A percentile compares a stretch with the other conserved stretches of the same genome.
These are phyloP conservation scores for Eucalyptus rudis DNA, from an alignment of 345 rosid genomes.

Conservation along the genomic window DNA sequence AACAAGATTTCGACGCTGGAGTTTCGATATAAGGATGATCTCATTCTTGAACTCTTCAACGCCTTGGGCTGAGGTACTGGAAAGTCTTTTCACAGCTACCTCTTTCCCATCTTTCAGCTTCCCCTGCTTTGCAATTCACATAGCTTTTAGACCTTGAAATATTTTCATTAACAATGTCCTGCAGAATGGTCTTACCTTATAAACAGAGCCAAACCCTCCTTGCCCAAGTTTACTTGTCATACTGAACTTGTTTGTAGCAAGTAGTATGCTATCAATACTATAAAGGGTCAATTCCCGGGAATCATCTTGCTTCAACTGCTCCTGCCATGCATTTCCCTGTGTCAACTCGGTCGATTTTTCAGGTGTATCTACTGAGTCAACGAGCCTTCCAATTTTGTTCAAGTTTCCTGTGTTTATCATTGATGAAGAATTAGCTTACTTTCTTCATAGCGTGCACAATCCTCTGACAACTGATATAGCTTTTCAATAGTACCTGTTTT, in stretches of 20 bases:
- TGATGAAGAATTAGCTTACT: too few species aligned
- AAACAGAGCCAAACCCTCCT: not conserved
- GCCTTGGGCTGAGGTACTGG: too few species aligned
- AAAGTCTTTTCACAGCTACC: constrained; percentile 52
- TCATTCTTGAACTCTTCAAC: too few species aligned
- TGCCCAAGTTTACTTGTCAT: not conserved
- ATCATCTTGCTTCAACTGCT: not conserved
- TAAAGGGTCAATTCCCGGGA: not conserved
- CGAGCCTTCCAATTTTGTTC: too few species aligned
- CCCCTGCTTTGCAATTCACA: constrained; percentile 14
- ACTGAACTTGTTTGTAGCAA: not conserved
- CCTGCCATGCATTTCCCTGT: not conserved
- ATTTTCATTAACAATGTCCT: not conserved
- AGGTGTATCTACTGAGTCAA: too few species aligned
- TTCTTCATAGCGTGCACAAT: too few species aligned
- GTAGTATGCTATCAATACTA: not conserved
- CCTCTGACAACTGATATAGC: too few species aligned
- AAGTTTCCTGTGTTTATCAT: too few species aligned
- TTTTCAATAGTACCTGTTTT: too few species aligned
- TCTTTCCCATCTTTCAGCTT: constrained; percentile 16
- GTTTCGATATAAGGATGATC: too few species aligned
- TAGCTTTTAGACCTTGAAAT: not conserved
- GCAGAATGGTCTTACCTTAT: not conserved
- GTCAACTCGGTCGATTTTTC: too few species aligned
- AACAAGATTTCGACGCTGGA: too few species aligned